Percentiles rank a stretch among this genome's conserved stretches.
phyloP scores from a whole-genome alignment of 2,329 filamentous ascomycete genomes.

The Ophiocordyceps robertsii region DNA sequence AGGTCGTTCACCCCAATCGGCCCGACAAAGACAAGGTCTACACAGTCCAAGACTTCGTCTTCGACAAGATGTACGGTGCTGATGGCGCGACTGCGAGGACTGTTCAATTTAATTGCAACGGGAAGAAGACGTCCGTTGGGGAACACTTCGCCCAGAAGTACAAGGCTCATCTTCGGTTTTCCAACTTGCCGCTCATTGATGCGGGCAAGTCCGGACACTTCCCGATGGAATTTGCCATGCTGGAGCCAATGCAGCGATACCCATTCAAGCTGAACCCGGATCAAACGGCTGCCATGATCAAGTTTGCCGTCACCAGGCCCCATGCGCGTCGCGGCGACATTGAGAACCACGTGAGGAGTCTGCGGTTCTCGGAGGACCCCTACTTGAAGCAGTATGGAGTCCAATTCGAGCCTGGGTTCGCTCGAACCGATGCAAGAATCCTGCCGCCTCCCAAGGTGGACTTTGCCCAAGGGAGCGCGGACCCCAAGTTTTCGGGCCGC shows the following conservation, averaged over 20 bases:
- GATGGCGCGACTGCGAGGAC: conserved; percentile 36
- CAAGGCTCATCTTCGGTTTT: conserved; percentile 30
- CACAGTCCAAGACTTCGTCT: conserved; percentile 37
- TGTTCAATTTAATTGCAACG: conserved; percentile 40
- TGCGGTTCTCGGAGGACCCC: conserved; percentile 55
- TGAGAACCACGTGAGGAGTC: conserved; percentile 35
- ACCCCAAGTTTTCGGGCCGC: conserved; percentile 56
- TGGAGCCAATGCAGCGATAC: conserved; percentile 45
- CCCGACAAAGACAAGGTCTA: conserved; percentile 32
- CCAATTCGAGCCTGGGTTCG: conserved; percentile 49
- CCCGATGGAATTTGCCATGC: conserved; percentile 46
- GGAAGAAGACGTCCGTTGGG: conserved; percentile 29
- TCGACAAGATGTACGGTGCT: conserved; percentile 25
- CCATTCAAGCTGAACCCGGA: conserved; percentile 45
- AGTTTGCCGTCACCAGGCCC: conserved; percentile 75
- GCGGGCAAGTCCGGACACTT: conserved; percentile 41
- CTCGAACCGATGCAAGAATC: conserved; percentile 55
- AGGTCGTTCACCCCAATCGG: conserved; percentile 35
- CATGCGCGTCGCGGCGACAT: conserved; percentile 55
- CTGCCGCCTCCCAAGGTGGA: conserved; percentile 58
- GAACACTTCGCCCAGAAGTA: conserved; percentile 47
- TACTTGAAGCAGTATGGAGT: conserved; percentile 65
- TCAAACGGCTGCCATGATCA: conserved; percentile 81
- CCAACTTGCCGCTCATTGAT: conserved; percentile 42
- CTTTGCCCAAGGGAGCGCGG: conserved; percentile 44